phyloP scores from a whole-genome alignment of 768 basidiomycete species.

The Mycena latifolia region DNA sequence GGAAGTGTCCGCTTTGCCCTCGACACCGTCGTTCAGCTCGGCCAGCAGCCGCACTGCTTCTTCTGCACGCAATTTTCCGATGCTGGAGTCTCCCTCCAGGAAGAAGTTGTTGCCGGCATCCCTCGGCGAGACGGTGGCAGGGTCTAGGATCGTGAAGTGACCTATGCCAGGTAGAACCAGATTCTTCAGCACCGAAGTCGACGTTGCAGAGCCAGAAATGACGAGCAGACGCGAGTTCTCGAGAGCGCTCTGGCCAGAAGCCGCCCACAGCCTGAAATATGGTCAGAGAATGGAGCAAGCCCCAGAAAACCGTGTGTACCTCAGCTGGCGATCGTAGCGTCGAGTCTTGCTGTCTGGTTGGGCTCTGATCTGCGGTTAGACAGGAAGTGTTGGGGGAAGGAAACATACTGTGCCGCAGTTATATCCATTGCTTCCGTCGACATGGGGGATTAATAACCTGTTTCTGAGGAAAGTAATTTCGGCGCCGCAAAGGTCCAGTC shows the following conservation, averaged over 20 bases:
- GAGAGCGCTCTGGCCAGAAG: constrained; percentile 90
- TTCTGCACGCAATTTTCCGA: constrained; percentile 83
- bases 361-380: constrained; percentile 25
- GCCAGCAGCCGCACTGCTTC: constrained; percentile 82
- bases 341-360: constrained; percentile 90
- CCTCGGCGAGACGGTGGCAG: constrained; percentile 66
- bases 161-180: constrained; percentile 96
- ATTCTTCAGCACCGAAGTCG: constrained; percentile 94
- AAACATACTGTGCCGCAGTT: constrained; percentile 20
- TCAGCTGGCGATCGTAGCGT: constrained; percentile 94
- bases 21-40: constrained; percentile 92
- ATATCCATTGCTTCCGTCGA: constrained; percentile 28
- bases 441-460: constrained; percentile 2
- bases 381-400: neutral
- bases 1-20: constrained; percentile 72
- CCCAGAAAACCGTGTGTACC: constrained; percentile 59
- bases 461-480: neutral
- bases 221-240: constrained; percentile 88
- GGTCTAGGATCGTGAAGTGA: constrained; percentile 93
- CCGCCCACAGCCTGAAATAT: constrained; percentile 81
- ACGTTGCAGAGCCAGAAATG: constrained; percentile 84
- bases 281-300: constrained; percentile 4
- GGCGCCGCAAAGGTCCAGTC: neutral
- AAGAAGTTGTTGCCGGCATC: constrained; percentile 99
- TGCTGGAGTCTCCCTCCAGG: constrained; percentile 77